Evolutionary conservation across 257 asterid genomes (phyloP).

Genomic region (Sherardia arvensis): DNA sequence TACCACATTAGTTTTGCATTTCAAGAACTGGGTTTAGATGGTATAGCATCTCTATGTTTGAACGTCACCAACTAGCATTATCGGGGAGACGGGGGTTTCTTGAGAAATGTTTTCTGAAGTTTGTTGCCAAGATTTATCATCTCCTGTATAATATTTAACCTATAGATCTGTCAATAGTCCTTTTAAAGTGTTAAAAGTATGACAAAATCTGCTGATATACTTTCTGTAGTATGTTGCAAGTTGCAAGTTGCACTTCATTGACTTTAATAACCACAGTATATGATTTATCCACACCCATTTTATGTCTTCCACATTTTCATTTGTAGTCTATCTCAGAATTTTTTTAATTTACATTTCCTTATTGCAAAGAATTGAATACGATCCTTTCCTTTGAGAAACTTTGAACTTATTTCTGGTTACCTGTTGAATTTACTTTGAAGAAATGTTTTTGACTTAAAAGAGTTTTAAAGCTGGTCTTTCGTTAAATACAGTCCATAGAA

Average conservation of each 20-base stretch:
- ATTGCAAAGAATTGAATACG: background rate
- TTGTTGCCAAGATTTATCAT: background rate
- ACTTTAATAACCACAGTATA: background rate
- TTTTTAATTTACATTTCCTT: background rate
- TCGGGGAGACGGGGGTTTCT: background rate
- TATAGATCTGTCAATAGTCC: background rate
- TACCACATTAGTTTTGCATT: background rate
- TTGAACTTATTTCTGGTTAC: too few species aligned
- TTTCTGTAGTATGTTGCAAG: background rate
- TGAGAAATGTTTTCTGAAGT: background rate
- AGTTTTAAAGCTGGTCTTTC: background rate
- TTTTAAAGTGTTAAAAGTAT: background rate
- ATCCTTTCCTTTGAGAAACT: background rate
- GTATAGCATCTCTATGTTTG: background rate
- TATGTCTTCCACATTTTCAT: background rate
- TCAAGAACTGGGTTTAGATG: background rate
- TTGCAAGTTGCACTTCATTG: background rate
- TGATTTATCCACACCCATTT: background rate
- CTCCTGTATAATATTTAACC: background rate
- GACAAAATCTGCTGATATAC: background rate
- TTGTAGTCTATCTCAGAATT: background rate
- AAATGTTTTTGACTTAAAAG: background rate
- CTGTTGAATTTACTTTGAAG: background rate
- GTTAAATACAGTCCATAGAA: constrained; percentile 54
- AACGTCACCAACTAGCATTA: background rate